These are phyloP conservation scores for Globisporangium recalcitrans DNA, from an alignment of 352 stramenopile genomes.

Conservation along the genomic window DNA sequence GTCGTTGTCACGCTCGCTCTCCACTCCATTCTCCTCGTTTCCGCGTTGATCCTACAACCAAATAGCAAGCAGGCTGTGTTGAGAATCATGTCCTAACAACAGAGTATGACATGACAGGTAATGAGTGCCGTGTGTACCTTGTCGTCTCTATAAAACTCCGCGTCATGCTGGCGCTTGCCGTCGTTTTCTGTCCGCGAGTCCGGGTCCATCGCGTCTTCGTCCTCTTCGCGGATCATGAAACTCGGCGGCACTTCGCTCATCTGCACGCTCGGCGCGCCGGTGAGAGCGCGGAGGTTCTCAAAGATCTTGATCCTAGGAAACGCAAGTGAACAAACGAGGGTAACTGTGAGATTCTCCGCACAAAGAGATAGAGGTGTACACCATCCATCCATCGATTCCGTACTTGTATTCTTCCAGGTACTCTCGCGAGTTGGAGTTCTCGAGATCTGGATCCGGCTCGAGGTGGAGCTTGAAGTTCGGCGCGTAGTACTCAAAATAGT, in stretches of 20 bases:
- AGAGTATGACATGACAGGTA: too few relatives aligned
- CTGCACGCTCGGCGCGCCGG: conserved; percentile 74
- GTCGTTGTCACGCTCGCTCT: conserved; percentile 22
- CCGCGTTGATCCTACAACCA: conserved; percentile 28
- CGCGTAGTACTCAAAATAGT: conserved; percentile 99
- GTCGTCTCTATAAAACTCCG: conserved; percentile 79
- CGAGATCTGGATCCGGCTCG: conserved; percentile 65
- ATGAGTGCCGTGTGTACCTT: too few relatives aligned
- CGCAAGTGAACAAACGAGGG: too few relatives aligned
- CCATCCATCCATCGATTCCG: too few relatives aligned
- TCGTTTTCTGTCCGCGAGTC: conserved; percentile 71
- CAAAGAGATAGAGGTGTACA: too few relatives aligned
- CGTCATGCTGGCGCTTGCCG: conserved; percentile 65
- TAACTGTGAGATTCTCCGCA: too few relatives aligned
- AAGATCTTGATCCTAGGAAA: conserved; percentile 82
- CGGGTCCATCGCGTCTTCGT: conserved; percentile 66
- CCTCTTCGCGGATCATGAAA: conserved; percentile 72
- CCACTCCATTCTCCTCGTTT: conserved; percentile 34
- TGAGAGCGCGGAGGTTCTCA: conserved; percentile 70
- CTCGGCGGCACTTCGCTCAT: conserved; percentile 70
- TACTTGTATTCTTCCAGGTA: conserved; percentile 87
- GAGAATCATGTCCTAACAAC: neutral
- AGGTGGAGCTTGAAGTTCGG: conserved; percentile 85
- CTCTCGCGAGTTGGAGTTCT: conserved; percentile 80
- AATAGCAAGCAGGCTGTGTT: neutral